Base-by-base conservation (phyloP, 2,329 filamentous ascomycete species). In the Dothiorella sarmentorum region DNA sequence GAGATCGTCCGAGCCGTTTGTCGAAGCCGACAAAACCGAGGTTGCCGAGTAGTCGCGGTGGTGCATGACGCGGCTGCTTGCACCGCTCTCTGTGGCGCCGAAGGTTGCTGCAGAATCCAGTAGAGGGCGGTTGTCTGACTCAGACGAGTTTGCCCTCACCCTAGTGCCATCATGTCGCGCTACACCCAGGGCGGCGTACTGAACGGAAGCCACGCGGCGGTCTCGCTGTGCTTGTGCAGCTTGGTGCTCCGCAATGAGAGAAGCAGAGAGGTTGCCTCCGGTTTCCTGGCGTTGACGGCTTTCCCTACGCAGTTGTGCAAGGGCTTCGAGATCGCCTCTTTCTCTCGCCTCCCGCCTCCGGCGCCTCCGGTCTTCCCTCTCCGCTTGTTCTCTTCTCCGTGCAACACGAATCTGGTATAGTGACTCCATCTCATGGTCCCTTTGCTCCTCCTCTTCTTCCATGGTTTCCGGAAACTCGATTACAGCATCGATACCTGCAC, bases 351-450 rank as follows among this genome's bases (percentile, higher is more conserved):
- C 89, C 27, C 84, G 78, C 26, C 90, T 81, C 59, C 85, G 78
- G 45, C 83, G 80, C 53, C 90, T 81, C n/a, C 89, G 80, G 63
- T 88, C 86, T 64, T 95, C 90, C 4, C 91, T 85, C 62, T 94
- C 91, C 4, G 85, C 84, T 37, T 87, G 80, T 70, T 95, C 88
- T 58, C 84, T 80, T 53, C 92, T 84, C 56, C 94, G 84, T 17
- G 90, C 85, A 11, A 89, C 70, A 11, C 94, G 87, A 60, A 97
- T 93, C 71, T 96, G 91, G 71, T 96, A 97, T 38, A 97, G 75
- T 0, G 89, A 85, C 62, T 94, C 89, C 94, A 97, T 97, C 72
- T 97, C 90, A 26, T 90, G 85, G 63, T 97, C 91, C 11, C 94
- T 83, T 56, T 91, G 77, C 2, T 76, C 75, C 70, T 96, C 91